Evolutionary conservation across 306 rosid genomes (phyloP), one percentile per base, ranked within the genome.

Genomic region (Vicia villosa): DNA sequence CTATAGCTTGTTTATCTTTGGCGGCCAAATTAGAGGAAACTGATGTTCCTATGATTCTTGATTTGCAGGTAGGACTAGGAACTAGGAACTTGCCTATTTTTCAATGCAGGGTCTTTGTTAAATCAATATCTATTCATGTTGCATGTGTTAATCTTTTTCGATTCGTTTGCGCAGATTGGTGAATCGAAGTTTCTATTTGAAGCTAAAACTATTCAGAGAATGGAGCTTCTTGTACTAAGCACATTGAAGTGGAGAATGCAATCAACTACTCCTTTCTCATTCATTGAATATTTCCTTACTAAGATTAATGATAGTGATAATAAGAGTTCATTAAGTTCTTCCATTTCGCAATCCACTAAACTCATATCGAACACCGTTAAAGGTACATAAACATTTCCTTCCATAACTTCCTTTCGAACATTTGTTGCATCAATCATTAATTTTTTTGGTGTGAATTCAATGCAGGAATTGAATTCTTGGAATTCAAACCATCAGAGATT

Each of bases 211-310:
- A 95, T 95, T 13, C 82, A 82, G 74, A 87, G 96, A 69, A 95
- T 95, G 99, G 99, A 95, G 79, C 99, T 95, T 80, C 73, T 95
- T 41, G 86, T 95, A 24, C 85, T 95, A 47, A 89, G 89, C 81
- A 87, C 97, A 52, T 79, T 95, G 76, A 81, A 80, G 47, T 95
- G 99, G 99, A 95, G 91, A 82, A 89, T 95, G 99, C 97, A 84
- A 63, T 78, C 99, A 13, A 80, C 87, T 20, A 95, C 95, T 59
- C 99, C 97, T 5, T 91, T 95, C 78, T 82, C 95, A 17, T 95
- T 86, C 86, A 74, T 91, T 2, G 99, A 95, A 65, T 69, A 77
- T 66, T 95, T 83, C 84, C 89, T 95, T 60, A 50, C 46, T 74
- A 91, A 82, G 89, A 82, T 95, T 80, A 82, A 54, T 15, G 52